These are phyloP conservation scores for Podospora comata DNA, from an alignment of 495 filamentous ascomycete genomes.

Conservation along the genomic window DNA sequence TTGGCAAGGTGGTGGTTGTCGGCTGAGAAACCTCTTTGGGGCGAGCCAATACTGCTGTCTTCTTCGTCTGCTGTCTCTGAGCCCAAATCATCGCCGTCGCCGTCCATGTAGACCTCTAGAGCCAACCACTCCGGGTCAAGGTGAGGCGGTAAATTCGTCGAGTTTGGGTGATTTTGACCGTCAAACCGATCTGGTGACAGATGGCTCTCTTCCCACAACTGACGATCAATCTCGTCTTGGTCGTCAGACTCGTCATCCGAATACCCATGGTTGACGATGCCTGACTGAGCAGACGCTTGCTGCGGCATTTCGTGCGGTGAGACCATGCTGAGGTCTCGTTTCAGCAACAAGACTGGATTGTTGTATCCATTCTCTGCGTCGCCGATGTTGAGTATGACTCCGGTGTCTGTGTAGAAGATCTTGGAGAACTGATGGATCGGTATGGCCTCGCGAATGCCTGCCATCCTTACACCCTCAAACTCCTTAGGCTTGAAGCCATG, in stretches of 20 bases:
- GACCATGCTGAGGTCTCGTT: constrained; percentile 73
- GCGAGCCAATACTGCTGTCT: constrained; percentile 6
- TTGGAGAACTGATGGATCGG: constrained; percentile 91
- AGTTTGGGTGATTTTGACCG: neutral
- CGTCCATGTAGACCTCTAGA: constrained; percentile 76
- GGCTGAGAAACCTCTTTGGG: neutral
- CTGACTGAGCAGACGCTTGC: neutral
- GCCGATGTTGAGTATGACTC: constrained; percentile 87
- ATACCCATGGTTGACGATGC: neutral
- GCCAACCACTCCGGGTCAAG: constrained; percentile 96
- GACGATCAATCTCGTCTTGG: constrained; percentile 66
- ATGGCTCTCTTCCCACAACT: constrained; percentile 55
- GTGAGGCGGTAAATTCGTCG: constrained; percentile 69
- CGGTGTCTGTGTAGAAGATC: constrained; percentile 96
- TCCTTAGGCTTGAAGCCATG: constrained; percentile 57
- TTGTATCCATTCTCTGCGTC: constrained; percentile 70
- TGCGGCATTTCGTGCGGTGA: constrained; percentile 53
- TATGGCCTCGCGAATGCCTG: constrained; percentile 79
- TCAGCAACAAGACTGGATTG: constrained; percentile 82
- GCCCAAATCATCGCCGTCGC: constrained; percentile 32
- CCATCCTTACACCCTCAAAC: constrained; percentile 61
- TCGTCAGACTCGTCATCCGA: constrained; percentile 30
- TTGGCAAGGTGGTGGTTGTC: neutral
- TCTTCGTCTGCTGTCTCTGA: constrained; percentile 28
- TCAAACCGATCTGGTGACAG: neutral